Percentiles rank a stretch among this genome's conserved stretches.
Evolutionary conservation across 2,329 filamentous ascomycete species (phyloP).

Genomic region (Penicillium sp.): DNA sequence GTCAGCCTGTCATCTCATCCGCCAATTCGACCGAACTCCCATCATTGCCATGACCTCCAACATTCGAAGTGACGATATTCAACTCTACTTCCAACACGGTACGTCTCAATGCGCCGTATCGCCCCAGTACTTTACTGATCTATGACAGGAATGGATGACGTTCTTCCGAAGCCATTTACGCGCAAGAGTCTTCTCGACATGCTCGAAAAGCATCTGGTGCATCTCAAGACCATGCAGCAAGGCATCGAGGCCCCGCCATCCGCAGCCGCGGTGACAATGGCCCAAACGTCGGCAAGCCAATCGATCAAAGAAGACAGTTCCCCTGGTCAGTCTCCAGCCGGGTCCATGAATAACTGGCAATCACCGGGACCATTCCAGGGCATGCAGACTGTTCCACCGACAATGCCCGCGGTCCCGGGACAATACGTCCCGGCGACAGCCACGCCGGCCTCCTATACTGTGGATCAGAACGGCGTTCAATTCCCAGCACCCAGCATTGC

Average conservation of each 20-base stretch:
- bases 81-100: constrained; percentile 97
- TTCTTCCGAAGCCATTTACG: constrained; percentile 94
- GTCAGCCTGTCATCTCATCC: constrained; percentile 87
- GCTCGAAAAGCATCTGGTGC: constrained; percentile 81
- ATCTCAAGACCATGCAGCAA: constrained; percentile 66
- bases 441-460: constrained; percentile 35
- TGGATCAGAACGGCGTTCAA: constrained; percentile 40
- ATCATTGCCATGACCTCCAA: constrained; percentile 99
- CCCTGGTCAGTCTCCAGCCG: constrained; percentile 57
- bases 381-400: constrained; percentile 54
- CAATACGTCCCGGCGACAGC: constrained; percentile 41
- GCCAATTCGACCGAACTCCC: constrained; percentile 76
- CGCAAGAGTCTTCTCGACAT: constrained; percentile 78
- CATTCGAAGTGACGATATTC: constrained; percentile 91
- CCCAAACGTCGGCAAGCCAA: constrained; percentile 51
- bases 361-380: constrained; percentile 57
- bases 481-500: constrained; percentile 37
- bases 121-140: constrained; percentile 21
- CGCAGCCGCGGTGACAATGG: constrained; percentile 42
- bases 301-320: constrained; percentile 61
- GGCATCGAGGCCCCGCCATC: constrained; percentile 49
- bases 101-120: constrained; percentile 36
- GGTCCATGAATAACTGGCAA: constrained; percentile 58
- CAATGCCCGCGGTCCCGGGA: constrained; percentile 40
- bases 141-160: constrained; percentile 83